phyloP scores from a whole-genome alignment of 257 asterid species.

The Capsicum chinense region DNA sequence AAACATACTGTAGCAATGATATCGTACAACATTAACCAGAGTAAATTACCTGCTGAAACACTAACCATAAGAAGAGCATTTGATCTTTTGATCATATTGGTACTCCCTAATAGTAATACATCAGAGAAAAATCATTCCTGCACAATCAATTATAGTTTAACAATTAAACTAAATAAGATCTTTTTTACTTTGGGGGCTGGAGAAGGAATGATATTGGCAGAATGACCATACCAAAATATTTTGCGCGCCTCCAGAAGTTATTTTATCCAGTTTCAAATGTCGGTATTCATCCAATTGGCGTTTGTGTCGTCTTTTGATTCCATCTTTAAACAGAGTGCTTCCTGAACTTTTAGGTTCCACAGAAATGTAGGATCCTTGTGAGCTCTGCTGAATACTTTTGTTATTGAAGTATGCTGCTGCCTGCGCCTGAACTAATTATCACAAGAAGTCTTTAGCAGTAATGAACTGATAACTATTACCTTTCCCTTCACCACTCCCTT shows the following conservation, averaged over 20 bases:
- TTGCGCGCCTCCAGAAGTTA: constrained; percentile 29
- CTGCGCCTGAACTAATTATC: constrained; percentile 72
- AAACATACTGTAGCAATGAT: background rate
- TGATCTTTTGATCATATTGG: constrained; percentile 16
- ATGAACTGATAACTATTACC: constrained; percentile 20
- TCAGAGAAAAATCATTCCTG: constrained; percentile 29
- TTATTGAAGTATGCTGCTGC: constrained; percentile 64
- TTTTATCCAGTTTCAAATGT: background rate
- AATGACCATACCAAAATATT: constrained; percentile 31
- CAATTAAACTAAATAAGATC: background rate
- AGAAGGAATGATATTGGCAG: background rate
- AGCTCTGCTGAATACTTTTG: constrained; percentile 44
- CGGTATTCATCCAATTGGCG: constrained; percentile 51
- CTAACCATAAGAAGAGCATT: background rate
- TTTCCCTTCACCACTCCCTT: constrained; percentile 13
- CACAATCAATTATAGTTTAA: constrained; percentile 17
- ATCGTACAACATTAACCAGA: background rate
- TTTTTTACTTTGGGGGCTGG: background rate
- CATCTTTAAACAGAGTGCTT: constrained; percentile 64
- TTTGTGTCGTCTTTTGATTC: constrained; percentile 61
- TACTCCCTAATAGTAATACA: background rate
- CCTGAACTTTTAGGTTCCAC: constrained; percentile 51
- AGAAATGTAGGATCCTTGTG: constrained; percentile 34
- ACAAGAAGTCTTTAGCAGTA: constrained; percentile 33
- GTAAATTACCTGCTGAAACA: background rate